Evolutionary conservation across 2,329 filamentous ascomycete genomes (phyloP).

Genomic region (Westerdykella aurantiaca): DNA sequence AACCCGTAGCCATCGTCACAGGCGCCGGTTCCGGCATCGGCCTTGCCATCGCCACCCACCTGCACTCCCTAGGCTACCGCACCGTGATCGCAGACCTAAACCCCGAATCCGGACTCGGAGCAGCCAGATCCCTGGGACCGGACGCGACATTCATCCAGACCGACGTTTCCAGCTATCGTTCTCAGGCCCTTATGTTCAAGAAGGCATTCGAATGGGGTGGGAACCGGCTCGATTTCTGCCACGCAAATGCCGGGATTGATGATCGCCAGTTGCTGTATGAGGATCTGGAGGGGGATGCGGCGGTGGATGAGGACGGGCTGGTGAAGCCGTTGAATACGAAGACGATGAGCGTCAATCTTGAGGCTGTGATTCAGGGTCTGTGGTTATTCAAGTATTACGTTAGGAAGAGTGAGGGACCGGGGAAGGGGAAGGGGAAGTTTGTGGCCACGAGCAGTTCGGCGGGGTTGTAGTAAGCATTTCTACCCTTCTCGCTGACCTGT

Average conservation of each 20-base stretch:
- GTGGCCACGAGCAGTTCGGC: slow-evolving; percentile 37
- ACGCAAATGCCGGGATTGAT: slow-evolving; percentile 42
- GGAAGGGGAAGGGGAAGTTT: slow-evolving; percentile 35
- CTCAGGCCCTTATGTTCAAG: slow-evolving; percentile 38
- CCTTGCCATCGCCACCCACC: slow-evolving; percentile 40
- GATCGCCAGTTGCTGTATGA: slow-evolving; percentile 38
- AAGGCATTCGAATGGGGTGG: slow-evolving; percentile 40
- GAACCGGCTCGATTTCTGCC: slow-evolving; percentile 39
- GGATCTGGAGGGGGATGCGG: slow-evolving; percentile 18
- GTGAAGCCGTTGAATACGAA: slow-evolving; percentile 36
- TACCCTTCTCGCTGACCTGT: background rate
- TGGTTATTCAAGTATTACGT: slow-evolving; percentile 42
- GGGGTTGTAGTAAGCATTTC: slow-evolving; percentile 31
- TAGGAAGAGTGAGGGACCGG: slow-evolving; percentile 29
- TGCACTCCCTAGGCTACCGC: slow-evolving; percentile 35
- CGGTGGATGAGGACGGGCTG: slow-evolving; percentile 31
- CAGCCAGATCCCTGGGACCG: slow-evolving; percentile 23
- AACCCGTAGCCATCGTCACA: slow-evolving; percentile 42
- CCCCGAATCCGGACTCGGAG: slow-evolving; percentile 17
- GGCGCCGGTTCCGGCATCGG: slow-evolving; percentile 44
- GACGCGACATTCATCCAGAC: slow-evolving; percentile 33
- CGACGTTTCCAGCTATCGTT: slow-evolving; percentile 38
- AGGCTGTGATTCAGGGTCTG: slow-evolving; percentile 39
- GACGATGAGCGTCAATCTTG: slow-evolving; percentile 38
- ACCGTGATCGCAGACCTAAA: slow-evolving; percentile 45